Percentiles rank a stretch among this genome's conserved stretches.
phyloP scores from a whole-genome alignment of 495 filamentous ascomycete species.

The Aspergillus bertholletiae region DNA sequence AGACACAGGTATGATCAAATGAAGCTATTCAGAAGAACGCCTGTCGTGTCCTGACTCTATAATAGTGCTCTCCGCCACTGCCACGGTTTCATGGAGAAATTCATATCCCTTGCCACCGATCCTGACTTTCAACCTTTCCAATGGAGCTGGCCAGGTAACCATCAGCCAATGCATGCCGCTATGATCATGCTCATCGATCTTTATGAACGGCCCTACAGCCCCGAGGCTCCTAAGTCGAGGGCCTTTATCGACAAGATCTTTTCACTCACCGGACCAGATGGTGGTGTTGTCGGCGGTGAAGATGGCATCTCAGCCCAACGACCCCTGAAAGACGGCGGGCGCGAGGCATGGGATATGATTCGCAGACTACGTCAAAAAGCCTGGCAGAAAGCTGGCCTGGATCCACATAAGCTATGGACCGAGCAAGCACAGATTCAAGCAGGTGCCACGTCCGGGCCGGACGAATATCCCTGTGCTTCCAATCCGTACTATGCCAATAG shows the following conservation, averaged over 20 bases:
- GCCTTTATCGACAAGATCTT: slow-evolving; percentile 52
- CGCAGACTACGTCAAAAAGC: slow-evolving; percentile 48
- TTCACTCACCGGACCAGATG: slow-evolving; percentile 49
- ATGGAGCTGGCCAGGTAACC: slow-evolving; percentile 58
- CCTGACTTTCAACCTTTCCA: slow-evolving; percentile 53
- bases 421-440: slow-evolving; percentile 44
- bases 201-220: slow-evolving; percentile 47
- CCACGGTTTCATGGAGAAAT: slow-evolving; percentile 54
- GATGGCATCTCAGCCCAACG: slow-evolving; percentile 45
- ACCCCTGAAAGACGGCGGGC: slow-evolving; percentile 49
- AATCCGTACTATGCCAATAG: slow-evolving; percentile 13
- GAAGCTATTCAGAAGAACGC: not conserved
- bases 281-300: slow-evolving; percentile 48
- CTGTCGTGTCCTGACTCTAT: not conserved
- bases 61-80: slow-evolving; percentile 50
- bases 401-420: slow-evolving; percentile 45
- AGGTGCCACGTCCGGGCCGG: slow-evolving; percentile 25
- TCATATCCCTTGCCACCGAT: slow-evolving; percentile 49
- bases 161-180: slow-evolving; percentile 55
- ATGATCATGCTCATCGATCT: slow-evolving; percentile 59
- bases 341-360: slow-evolving; percentile 55
- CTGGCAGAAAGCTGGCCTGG: slow-evolving; percentile 47
- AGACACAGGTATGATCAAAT: slow-evolving; percentile 40
- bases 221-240: slow-evolving; percentile 45
- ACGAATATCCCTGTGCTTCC: slow-evolving; percentile 13